Percentiles rank a stretch among this genome's conserved stretches.
phyloP scores from a whole-genome alignment of 305 asterid genomes.

The Solanum chacoense region DNA sequence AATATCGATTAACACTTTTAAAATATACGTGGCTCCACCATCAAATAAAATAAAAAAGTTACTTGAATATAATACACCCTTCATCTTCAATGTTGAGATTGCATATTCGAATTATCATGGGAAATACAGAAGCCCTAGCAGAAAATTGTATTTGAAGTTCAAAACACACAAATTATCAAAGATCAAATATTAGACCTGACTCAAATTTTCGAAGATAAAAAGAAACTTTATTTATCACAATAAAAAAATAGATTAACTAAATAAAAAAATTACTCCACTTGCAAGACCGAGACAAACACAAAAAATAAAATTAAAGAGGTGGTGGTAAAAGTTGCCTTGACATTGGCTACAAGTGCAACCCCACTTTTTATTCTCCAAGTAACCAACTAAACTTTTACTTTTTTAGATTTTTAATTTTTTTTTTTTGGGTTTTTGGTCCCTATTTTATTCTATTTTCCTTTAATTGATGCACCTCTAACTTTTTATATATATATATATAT shows the following conservation, averaged over 20 bases:
- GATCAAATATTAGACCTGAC: rapidly evolving
- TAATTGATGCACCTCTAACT: background rate
- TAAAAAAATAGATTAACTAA: background rate
- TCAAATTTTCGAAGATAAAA: background rate
- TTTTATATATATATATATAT: no score
- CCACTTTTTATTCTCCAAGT: background rate
- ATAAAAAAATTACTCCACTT: background rate
- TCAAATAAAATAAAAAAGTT: rapidly evolving
- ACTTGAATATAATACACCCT: background rate
- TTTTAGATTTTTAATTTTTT: no score
- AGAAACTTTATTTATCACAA: background rate
- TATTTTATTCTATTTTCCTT: background rate
- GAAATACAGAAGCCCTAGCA: rapidly evolving
- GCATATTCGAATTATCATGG: background rate
- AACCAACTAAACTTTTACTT: background rate
- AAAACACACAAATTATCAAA: background rate
- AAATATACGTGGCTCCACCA: background rate
- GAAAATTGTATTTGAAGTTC: background rate
- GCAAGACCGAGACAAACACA: background rate
- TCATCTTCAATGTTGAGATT: background rate
- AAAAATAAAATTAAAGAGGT: background rate
- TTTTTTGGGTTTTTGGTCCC: background rate
- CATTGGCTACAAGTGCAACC: background rate
- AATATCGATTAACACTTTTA: background rate
- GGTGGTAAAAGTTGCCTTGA: background rate